Percentiles rank a stretch among this genome's conserved stretches.
These are phyloP conservation scores for Blepharisma japonicum DNA, from an alignment of 73 alveolate genomes.

Conservation along the genomic window DNA sequence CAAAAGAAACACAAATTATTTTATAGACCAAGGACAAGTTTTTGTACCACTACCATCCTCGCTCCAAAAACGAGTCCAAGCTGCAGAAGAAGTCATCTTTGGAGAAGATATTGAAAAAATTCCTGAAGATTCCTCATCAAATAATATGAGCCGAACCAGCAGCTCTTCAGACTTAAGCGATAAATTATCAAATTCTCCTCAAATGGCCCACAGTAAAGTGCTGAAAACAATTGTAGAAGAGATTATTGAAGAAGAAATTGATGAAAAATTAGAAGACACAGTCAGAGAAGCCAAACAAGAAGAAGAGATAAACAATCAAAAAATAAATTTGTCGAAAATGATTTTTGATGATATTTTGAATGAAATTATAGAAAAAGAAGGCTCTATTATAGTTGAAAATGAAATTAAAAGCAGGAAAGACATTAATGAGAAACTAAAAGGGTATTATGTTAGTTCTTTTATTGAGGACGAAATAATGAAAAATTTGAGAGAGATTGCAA, in stretches of 20 bases:
- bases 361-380: neutral
- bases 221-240: slow-evolving; percentile 11
- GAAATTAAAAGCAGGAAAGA: neutral
- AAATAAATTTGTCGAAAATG: neutral
- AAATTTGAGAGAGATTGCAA: no score
- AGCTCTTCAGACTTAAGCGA: neutral
- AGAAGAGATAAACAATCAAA: neutral
- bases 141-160: neutral
- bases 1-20: slow-evolving; percentile 13
- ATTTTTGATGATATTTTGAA: neutral
- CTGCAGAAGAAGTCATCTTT: neutral
- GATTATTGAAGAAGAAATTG: neutral
- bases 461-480: no score
- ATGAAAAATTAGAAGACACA: neutral
- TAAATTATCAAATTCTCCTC: no score
- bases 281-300: neutral
- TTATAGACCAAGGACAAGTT: slow-evolving; percentile 15
- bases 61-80: neutral
- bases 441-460: neutral
- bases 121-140: neutral
- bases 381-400: neutral
- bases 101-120: neutral
- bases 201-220: neutral
- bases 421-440: neutral
- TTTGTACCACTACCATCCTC: slow-evolving; percentile 9